Conservation (phyloP, 768 basidiomycete genomes). For the Mycena sanguinolenta region DNA sequence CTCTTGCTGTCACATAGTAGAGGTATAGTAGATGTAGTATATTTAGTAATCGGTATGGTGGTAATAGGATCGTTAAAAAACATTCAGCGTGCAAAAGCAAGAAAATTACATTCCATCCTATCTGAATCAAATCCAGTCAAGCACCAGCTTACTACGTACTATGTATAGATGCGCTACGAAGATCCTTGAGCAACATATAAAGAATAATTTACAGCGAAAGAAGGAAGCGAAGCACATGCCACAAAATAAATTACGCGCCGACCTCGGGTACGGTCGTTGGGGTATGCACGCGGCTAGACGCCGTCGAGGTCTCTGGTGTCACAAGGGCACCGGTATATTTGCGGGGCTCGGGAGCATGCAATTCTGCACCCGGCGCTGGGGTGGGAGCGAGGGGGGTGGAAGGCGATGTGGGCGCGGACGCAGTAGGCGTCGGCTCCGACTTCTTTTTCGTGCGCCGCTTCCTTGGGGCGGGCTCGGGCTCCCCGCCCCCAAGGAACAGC, state of each 20-base stretch:
- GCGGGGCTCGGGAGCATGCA: slow-evolving; percentile 18
- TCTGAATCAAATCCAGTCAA: slow-evolving; percentile 3
- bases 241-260: slow-evolving; percentile 4
- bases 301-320: slow-evolving; percentile 7
- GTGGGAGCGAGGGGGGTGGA: background rate
- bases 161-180: slow-evolving; percentile 21
- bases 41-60: slow-evolving; percentile 24
- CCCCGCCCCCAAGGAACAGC: slow-evolving; percentile 52
- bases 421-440: slow-evolving; percentile 18
- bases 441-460: slow-evolving; percentile 32
- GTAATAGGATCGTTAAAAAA: too few species aligned
- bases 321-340: slow-evolving; percentile 7
- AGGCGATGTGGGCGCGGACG: background rate
- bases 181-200: slow-evolving; percentile 18
- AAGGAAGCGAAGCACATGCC: background rate
- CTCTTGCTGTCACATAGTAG: slow-evolving; percentile 75
- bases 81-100: background rate
- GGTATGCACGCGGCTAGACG: slow-evolving; percentile 22
- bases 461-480: slow-evolving; percentile 10
- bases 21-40: slow-evolving; percentile 17
- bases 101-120: slow-evolving; percentile 19
- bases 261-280: slow-evolving; percentile 21
- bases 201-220: slow-evolving; percentile 28
- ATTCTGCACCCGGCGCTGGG: background rate
- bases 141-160: slow-evolving; percentile 22